phyloP scores from a whole-genome alignment of 345 rosid species.

The Firmiana major region DNA sequence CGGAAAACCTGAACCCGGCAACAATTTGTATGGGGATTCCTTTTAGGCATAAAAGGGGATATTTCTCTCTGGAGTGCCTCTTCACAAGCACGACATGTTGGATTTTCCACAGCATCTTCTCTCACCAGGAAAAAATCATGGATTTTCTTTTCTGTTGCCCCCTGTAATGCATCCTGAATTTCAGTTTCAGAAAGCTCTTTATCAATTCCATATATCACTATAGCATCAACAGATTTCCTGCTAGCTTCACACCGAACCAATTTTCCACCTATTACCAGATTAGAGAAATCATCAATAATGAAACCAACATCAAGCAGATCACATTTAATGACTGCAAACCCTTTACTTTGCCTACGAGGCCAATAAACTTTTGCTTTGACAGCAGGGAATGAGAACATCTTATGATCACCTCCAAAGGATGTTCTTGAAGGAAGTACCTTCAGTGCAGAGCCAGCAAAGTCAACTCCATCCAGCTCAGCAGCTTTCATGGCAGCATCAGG shows the following conservation, averaged over 20 bases:
- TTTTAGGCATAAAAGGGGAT: conserved; percentile 53
- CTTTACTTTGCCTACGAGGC: conserved; percentile 68
- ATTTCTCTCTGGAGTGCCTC: conserved; percentile 54
- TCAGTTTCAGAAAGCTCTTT: conserved; percentile 61
- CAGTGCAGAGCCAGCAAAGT: conserved; percentile 53
- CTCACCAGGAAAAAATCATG: conserved; percentile 49
- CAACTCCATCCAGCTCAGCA: conserved; percentile 43
- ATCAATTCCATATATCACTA: conserved; percentile 50
- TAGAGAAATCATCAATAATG: conserved; percentile 36
- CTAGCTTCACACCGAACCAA: conserved; percentile 34
- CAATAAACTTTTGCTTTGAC: conserved; percentile 66
- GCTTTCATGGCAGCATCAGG: conserved; percentile 73
- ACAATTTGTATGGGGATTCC: conserved; percentile 39
- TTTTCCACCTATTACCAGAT: conserved; percentile 46
- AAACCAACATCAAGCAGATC: conserved; percentile 38
- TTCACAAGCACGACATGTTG: conserved; percentile 44
- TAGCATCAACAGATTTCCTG: conserved; percentile 25
- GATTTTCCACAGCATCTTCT: conserved; percentile 42
- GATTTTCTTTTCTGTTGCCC: conserved; percentile 45
- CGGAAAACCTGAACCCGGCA: conserved; percentile 54
- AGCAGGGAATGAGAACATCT: conserved; percentile 53
- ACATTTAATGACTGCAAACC: conserved; percentile 50
- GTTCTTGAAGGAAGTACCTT: conserved; percentile 45
- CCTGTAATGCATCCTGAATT: conserved; percentile 48
- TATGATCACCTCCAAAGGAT: conserved; percentile 41